Conservation (phyloP, 2,329 filamentous ascomycete species). For the Exophiala sp. region DNA sequence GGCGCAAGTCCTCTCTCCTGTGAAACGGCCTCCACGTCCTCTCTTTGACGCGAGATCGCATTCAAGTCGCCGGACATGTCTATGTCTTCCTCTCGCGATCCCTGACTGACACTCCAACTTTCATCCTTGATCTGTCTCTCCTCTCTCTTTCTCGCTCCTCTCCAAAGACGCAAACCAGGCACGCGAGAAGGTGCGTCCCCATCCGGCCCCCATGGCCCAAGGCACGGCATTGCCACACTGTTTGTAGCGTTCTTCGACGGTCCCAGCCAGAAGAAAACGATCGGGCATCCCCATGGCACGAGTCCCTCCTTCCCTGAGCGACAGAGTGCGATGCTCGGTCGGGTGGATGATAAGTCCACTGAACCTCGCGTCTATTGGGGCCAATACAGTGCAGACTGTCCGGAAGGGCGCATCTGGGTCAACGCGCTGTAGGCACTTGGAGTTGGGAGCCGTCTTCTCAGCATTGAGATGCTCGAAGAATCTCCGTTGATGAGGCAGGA, state of each 20-base stretch:
- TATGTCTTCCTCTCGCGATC: too few relatives aligned
- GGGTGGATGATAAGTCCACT: slow-evolving; percentile 53
- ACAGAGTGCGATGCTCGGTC: slow-evolving; percentile 55
- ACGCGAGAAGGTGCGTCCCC: slow-evolving; percentile 61
- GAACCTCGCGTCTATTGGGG: slow-evolving; percentile 51
- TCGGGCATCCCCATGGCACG: slow-evolving; percentile 66
- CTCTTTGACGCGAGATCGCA: too few relatives aligned
- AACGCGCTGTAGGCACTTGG: slow-evolving; percentile 27
- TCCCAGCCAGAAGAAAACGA: slow-evolving; percentile 62
- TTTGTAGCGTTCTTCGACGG: slow-evolving; percentile 51
- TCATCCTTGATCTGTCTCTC: too few relatives aligned
- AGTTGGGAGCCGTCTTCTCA: slow-evolving; percentile 34
- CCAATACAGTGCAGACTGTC: slow-evolving; percentile 56
- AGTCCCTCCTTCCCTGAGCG: slow-evolving; percentile 60
- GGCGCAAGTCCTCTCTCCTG: too few relatives aligned
- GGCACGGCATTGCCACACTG: slow-evolving; percentile 74
- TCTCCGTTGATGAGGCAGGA: slow-evolving; percentile 5
- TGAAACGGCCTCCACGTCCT: too few relatives aligned
- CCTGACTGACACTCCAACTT: too few relatives aligned
- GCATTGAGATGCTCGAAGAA: background rate
- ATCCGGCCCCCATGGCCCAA: slow-evolving; percentile 58
- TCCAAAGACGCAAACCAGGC: slow-evolving; percentile 57
- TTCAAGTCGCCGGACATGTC: too few relatives aligned
- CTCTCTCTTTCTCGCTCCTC: too few relatives aligned
- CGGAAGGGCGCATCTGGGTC: slow-evolving; percentile 49